Conservation (phyloP, 108 stramenopile genomes). For the Fragilariopsis cylindrus region DNA sequence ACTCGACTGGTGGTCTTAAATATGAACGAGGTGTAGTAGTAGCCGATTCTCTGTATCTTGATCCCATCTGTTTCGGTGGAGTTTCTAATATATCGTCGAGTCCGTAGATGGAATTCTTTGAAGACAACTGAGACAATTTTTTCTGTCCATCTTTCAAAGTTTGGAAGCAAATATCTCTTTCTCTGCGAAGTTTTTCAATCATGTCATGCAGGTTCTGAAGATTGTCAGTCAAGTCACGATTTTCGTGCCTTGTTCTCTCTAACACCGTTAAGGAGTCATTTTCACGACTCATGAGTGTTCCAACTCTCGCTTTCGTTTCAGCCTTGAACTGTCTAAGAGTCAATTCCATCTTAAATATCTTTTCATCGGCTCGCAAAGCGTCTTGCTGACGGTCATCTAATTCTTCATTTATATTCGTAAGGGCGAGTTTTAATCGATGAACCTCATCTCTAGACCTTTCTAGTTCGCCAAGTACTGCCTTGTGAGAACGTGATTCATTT, state of each 20-base stretch:
- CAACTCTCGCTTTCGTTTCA: neutral
- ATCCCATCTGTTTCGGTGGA: neutral
- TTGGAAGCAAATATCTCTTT: conserved; percentile 26
- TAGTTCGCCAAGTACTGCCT: conserved; percentile 12
- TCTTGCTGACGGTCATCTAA: neutral
- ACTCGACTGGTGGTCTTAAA: neutral
- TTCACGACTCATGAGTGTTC: neutral
- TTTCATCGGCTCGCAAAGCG: neutral
- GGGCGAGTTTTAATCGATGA: neutral
- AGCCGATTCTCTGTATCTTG: neutral
- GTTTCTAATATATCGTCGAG: conserved; percentile 1
- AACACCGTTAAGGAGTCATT: neutral
- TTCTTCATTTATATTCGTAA: neutral
- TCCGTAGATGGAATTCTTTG: neutral
- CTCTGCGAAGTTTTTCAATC: conserved; percentile 1
- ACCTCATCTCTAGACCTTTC: conserved; percentile 9
- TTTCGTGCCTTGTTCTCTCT: neutral
- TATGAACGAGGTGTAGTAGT: neutral
- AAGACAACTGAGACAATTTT: conserved; percentile 15
- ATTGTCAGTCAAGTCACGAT: neutral
- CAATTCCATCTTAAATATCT: conserved; percentile 8
- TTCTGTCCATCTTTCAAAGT: conserved; percentile 24
- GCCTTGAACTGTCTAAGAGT: neutral
- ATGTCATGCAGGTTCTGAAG: neutral
- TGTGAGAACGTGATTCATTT: neutral